Evolutionary conservation across 2,329 filamentous ascomycete genomes (phyloP).

Genomic region (Xylariaceae sp.): DNA sequence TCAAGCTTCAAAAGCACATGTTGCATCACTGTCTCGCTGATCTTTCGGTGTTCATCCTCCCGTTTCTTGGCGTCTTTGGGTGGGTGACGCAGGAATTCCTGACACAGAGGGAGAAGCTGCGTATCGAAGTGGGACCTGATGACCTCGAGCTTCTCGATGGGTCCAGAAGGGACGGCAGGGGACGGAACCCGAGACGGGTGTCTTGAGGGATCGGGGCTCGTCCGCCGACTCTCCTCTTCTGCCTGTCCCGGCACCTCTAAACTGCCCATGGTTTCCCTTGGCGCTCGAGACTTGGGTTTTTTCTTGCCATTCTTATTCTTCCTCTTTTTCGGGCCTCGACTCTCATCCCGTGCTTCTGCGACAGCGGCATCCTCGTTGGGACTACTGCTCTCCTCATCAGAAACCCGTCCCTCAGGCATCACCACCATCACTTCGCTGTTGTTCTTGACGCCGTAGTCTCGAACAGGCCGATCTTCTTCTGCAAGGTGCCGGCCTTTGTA

Average conservation of each 20-base stretch:
- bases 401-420: conserved; percentile 43
- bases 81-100: conserved; percentile 55
- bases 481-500: conserved; percentile 70
- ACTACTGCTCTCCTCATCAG: conserved; percentile 37
- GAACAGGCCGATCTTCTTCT: conserved; percentile 51
- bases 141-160: conserved; percentile 60
- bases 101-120: conserved; percentile 60
- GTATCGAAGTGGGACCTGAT: conserved; percentile 59
- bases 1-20: conserved; percentile 74
- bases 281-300: conserved; percentile 37
- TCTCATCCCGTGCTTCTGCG: conserved; percentile 37
- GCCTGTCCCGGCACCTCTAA: conserved; percentile 35
- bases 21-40: conserved; percentile 71
- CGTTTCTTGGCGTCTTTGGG: conserved; percentile 62
- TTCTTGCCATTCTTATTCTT: conserved; percentile 34
- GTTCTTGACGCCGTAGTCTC: conserved; percentile 57
- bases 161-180: conserved; percentile 34
- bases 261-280: conserved; percentile 39
- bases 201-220: conserved; percentile 30
- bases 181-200: conserved; percentile 36
- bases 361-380: conserved; percentile 41
- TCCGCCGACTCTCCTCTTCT: conserved; percentile 31
- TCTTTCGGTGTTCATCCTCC: conserved; percentile 66
- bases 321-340: conserved; percentile 38
- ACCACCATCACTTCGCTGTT: conserved; percentile 57